phyloP scores from a whole-genome alignment of 768 basidiomycete species.

The Boletus huronensis region DNA sequence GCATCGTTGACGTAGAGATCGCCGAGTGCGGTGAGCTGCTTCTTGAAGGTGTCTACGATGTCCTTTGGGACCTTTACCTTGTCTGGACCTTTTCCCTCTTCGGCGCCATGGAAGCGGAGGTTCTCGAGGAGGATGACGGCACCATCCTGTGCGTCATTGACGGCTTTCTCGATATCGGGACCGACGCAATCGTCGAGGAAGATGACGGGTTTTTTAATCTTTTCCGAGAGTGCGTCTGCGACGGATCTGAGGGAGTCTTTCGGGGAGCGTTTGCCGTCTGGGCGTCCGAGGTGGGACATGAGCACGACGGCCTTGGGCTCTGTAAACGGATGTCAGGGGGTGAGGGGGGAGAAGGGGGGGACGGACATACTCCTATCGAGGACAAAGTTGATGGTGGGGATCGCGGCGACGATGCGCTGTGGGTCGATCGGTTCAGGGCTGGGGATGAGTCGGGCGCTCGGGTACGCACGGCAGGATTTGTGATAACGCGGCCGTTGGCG shows the following conservation, averaged over 20 bases:
- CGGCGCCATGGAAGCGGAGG: conserved; percentile 96
- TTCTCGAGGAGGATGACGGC: conserved; percentile 92
- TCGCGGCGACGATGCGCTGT: conserved; percentile 94
- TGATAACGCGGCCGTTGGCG: conserved; percentile 85
- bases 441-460: conserved; percentile 7
- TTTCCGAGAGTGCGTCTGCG: conserved; percentile 54
- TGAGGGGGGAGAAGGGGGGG: background rate
- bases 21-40: conserved; percentile 84
- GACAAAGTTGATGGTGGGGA: conserved; percentile 94
- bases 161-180: conserved; percentile 74
- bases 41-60: conserved; percentile 78
- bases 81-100: conserved; percentile 96
- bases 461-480: conserved; percentile 86
- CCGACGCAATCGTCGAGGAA: conserved; percentile 89
- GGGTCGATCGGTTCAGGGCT: conserved; percentile 7
- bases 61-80: conserved; percentile 92
- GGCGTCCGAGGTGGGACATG: conserved; percentile 98
- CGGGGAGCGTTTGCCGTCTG: conserved; percentile 83
- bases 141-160: conserved; percentile 55
- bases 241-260: conserved; percentile 93
- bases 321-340: conserved; percentile 26
- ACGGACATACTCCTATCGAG: conserved; percentile 65
- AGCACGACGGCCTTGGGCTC: conserved; percentile 82
- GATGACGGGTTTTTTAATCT: conserved; percentile 56
- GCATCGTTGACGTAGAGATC: conserved; percentile 99